Percentiles rank a stretch among this genome's conserved stretches.
Evolutionary conservation across 2,329 filamentous ascomycete species (phyloP).

Genomic region (Fonsecaea pedrosoi): DNA sequence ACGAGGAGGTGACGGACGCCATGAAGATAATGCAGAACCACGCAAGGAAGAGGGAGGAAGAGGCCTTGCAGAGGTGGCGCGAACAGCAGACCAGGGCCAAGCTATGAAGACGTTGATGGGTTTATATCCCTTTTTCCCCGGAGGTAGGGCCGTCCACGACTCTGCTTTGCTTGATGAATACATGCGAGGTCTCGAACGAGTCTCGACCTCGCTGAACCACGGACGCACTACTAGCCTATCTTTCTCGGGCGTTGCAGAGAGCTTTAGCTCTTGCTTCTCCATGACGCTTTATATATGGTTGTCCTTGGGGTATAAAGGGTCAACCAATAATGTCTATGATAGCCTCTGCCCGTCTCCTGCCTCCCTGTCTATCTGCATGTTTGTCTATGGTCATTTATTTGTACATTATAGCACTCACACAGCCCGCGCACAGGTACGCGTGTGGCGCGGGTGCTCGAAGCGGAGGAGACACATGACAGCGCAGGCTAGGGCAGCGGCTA

Average conservation of each 20-base stretch:
- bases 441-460: constrained; percentile 17
- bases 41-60: constrained; percentile 47
- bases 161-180: constrained; percentile 20
- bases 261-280: constrained; percentile 69
- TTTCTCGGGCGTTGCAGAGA: constrained; percentile 65
- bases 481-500: constrained; percentile 13
- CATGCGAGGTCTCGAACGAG: constrained; percentile 33
- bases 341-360: neutral
- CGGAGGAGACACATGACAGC: constrained; percentile 25
- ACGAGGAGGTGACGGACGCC: constrained; percentile 46
- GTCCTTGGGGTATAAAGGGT: constrained; percentile 51
- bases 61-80: constrained; percentile 44
- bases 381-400: no score
- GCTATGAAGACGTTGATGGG: constrained; percentile 37
- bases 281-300: constrained; percentile 68
- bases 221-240: constrained; percentile 68
- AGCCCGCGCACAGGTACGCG: neutral
- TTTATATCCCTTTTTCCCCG: neutral
- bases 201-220: constrained; percentile 69
- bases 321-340: no score
- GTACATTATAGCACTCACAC: neutral
- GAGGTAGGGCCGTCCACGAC: constrained; percentile 1
- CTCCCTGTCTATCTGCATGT: neutral
- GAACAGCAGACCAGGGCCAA: constrained; percentile 42
- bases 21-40: constrained; percentile 44